Conservation (phyloP, 495 filamentous ascomycete genomes). For the Aspergillus affinis region DNA sequence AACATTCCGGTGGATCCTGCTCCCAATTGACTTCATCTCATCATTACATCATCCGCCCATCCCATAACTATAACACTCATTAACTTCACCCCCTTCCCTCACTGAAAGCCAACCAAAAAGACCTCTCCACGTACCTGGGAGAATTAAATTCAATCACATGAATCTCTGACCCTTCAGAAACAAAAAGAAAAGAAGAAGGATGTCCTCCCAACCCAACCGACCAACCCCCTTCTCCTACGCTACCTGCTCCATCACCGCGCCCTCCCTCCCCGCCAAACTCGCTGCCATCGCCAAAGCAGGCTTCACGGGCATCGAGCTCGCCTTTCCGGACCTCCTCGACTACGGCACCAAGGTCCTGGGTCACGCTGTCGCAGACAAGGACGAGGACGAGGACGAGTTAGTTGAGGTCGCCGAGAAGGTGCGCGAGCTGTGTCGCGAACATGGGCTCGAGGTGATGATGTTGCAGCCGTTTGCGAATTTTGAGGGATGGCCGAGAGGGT, state of each 20-base stretch:
- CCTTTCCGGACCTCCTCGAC: slow-evolving; percentile 70
- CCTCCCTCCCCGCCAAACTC: slow-evolving; percentile 64
- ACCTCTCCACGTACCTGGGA: too few relatives aligned
- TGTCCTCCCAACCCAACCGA: slow-evolving; percentile 1
- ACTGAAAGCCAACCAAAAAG: too few relatives aligned
- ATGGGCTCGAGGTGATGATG: slow-evolving; percentile 63
- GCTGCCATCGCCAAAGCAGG: slow-evolving; percentile 64
- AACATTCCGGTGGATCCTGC: not conserved
- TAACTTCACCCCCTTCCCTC: not conserved
- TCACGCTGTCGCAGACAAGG: slow-evolving; percentile 48
- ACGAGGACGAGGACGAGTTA: slow-evolving; percentile 60
- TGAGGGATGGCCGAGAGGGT: slow-evolving; percentile 69
- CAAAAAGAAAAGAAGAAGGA: not conserved
- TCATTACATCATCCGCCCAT: slow-evolving; percentile 16
- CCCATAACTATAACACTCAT: too few relatives aligned
- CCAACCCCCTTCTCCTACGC: slow-evolving; percentile 63
- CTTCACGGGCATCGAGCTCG: slow-evolving; percentile 71
- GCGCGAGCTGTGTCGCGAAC: slow-evolving; percentile 48
- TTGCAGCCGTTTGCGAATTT: slow-evolving; percentile 80
- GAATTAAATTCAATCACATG: not conserved
- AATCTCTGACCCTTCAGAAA: not conserved
- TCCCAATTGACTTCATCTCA: slow-evolving; percentile 8
- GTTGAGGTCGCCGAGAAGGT: slow-evolving; percentile 51
- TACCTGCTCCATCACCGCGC: slow-evolving; percentile 59
- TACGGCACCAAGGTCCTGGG: slow-evolving; percentile 55